Conservation (phyloP, 768 basidiomycete genomes). For the Nidularia pulvinata region DNA sequence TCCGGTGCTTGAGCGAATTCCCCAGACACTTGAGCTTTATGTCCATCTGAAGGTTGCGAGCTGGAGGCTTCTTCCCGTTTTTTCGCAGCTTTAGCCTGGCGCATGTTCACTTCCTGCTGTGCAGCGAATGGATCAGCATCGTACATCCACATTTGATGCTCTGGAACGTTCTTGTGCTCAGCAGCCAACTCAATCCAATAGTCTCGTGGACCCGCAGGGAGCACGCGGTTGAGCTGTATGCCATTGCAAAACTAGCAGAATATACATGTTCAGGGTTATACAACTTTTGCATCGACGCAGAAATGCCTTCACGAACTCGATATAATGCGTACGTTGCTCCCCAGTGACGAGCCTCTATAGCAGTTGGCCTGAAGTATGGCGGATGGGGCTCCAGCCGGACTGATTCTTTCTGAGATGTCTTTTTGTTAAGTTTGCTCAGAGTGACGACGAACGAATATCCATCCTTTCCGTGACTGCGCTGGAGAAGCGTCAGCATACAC, state of each 20-base stretch:
- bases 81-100: constrained; percentile 58
- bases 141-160: constrained; percentile 86
- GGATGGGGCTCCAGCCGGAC: constrained; percentile 78
- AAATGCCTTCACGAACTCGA: constrained; percentile 57
- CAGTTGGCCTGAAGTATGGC: constrained; percentile 61
- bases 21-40: constrained; percentile 15
- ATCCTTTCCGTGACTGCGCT: constrained; percentile 43
- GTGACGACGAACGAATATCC: constrained; percentile 69
- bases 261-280: constrained; percentile 21
- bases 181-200: constrained; percentile 81
- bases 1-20: constrained; percentile 60
- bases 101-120: constrained; percentile 59
- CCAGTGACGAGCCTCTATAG: constrained; percentile 88
- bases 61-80: constrained; percentile 33
- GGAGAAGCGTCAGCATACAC: constrained; percentile 7
- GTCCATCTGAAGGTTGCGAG: constrained; percentile 13
- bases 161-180: constrained; percentile 67
- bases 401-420: constrained; percentile 64
- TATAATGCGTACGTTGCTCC: constrained; percentile 88
- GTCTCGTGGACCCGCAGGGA: constrained; percentile 84
- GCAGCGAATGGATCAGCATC: constrained; percentile 86
- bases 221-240: constrained; percentile 68
- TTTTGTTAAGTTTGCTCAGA: constrained; percentile 69
- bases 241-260: constrained; percentile 67
- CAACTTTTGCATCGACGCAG: constrained; percentile 4